Percentiles rank a stretch among this genome's conserved stretches.
phyloP scores from a whole-genome alignment of 805 yeast species.

The Maudiozyma serrabonitensis region DNA sequence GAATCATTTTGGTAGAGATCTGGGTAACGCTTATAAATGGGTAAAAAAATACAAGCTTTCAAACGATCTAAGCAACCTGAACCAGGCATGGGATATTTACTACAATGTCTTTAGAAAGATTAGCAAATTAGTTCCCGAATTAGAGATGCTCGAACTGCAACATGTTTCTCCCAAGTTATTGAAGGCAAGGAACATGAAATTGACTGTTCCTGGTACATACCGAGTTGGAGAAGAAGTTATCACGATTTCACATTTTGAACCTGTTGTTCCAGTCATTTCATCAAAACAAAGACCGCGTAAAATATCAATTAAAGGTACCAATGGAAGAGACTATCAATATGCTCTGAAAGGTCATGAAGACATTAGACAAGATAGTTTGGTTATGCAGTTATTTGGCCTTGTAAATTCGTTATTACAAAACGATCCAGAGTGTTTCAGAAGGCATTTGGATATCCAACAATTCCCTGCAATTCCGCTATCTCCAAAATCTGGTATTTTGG shows the following conservation, averaged over 20 bases:
- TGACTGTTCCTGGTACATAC: conserved; percentile 93
- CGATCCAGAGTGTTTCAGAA: conserved; percentile 91
- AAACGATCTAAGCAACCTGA: conserved; percentile 76
- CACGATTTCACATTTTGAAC: conserved; percentile 65
- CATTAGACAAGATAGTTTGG: conserved; percentile 92
- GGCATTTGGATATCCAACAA: conserved; percentile 87
- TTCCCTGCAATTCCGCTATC: conserved; percentile 92
- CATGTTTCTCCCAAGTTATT: conserved; percentile 87
- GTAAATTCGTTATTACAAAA: conserved; percentile 82
- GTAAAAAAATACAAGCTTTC: conserved; percentile 75
- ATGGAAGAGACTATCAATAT: conserved; percentile 83
- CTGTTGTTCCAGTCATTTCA: conserved; percentile 75
- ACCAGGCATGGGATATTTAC: conserved; percentile 97
- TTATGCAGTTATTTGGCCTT: conserved; percentile 93
- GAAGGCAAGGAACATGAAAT: conserved; percentile 64
- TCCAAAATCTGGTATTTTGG: conserved; percentile 91
- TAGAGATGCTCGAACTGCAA: conserved; percentile 78
- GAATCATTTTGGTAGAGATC: conserved; percentile 86
- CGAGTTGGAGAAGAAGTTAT: conserved; percentile 73
- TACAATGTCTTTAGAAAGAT: conserved; percentile 89
- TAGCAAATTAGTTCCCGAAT: conserved; percentile 77
- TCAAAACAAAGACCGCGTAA: conserved; percentile 95
- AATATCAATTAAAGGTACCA: conserved; percentile 70
- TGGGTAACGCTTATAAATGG: conserved; percentile 92
- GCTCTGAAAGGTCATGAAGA: conserved; percentile 93